A percentile compares a stretch with the other conserved stretches of the same genome.
Conservation (phyloP, 441 rosid species). For the Macaranga tanarius region DNA sequence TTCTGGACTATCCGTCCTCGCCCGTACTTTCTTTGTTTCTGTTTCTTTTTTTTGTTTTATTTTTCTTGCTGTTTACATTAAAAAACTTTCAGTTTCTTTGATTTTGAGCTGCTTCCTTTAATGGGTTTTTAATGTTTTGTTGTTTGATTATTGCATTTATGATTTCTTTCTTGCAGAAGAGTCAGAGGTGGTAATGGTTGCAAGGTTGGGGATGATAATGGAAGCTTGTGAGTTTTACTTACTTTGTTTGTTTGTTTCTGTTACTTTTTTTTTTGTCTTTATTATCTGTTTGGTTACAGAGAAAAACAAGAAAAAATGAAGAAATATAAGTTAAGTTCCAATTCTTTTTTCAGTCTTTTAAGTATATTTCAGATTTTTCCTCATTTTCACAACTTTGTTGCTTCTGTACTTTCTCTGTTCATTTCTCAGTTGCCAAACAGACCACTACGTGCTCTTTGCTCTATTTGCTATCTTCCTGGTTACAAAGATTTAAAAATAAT, state of each 20-base stretch:
- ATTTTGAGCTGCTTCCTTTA: conserved; percentile 32
- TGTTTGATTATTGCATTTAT: conserved; percentile 1
- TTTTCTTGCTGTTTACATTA: conserved; percentile 7
- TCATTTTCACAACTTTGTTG: neutral
- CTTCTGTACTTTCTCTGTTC: conserved; percentile 4
- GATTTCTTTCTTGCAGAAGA: conserved; percentile 57
- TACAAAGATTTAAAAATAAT: neutral
- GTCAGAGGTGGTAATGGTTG: conserved; percentile 97
- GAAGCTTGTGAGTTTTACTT: conserved; percentile 78
- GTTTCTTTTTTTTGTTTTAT: conserved; percentile 1
- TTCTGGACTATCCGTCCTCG: conserved; percentile 99
- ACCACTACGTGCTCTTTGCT: neutral
- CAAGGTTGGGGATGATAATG: conserved; percentile 97
- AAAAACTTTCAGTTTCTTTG: conserved; percentile 12
- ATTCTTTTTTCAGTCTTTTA: neutral
- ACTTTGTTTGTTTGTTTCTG: conserved; percentile 1
- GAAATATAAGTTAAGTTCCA: neutral
- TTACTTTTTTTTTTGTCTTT: neutral
- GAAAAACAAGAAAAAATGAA: conserved; percentile 19
- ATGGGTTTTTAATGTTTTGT: conserved; percentile 21
- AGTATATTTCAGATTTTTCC: neutral
- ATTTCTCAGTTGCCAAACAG: conserved; percentile 25
- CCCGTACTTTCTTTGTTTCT: conserved; percentile 51
- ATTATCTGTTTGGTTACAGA: conserved; percentile 24
- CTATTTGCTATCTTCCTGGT: neutral